Conservation (phyloP, 2,329 filamentous ascomycete species). For the Alternaria arbusti region DNA sequence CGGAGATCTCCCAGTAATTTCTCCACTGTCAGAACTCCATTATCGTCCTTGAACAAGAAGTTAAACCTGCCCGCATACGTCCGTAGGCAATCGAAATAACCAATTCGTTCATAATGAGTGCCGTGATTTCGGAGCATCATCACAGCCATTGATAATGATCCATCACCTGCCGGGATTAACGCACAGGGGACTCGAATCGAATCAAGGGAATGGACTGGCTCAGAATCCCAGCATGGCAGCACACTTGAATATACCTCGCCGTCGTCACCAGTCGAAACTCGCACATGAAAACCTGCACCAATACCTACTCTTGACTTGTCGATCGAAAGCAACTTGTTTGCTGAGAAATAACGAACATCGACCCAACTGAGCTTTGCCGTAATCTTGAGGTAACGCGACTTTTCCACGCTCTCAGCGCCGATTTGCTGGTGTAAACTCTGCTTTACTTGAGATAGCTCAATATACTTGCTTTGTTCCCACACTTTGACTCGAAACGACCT, state of each 20-base stretch:
- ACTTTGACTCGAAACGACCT: background rate
- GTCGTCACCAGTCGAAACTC: background rate
- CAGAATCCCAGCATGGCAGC: background rate
- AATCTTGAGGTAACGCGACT: background rate
- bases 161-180: background rate
- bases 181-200: background rate
- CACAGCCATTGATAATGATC: fast-evolving
- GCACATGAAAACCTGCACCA: background rate
- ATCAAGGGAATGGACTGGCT: background rate
- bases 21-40: too few relatives aligned
- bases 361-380: background rate
- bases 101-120: background rate
- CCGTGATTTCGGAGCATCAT: background rate
- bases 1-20: too few relatives aligned
- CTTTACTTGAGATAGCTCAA: fast-evolving
- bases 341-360: background rate
- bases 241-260: background rate
- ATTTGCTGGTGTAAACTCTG: fast-evolving
- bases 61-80: too few relatives aligned
- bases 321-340: background rate
- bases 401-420: fast-evolving
- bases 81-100: background rate
- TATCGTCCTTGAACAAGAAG: too few relatives aligned
- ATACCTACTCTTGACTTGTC: too few relatives aligned
- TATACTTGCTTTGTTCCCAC: fast-evolving